Evolutionary conservation across 2,329 filamentous ascomycete genomes (phyloP).

Genomic region (Microcyclospora pomicola): DNA sequence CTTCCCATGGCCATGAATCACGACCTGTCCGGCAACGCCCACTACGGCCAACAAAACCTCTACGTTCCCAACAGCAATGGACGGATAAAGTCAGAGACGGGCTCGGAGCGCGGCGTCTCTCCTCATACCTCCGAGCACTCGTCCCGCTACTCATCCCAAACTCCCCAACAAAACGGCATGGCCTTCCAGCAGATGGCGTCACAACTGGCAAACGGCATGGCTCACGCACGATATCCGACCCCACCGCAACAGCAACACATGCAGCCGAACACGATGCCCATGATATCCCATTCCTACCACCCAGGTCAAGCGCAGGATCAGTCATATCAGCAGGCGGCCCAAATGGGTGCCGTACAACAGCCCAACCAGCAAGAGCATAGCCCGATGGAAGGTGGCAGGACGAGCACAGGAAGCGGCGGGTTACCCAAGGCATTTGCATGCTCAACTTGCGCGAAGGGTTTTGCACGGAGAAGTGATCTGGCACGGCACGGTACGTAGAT

Average conservation of each 20-base stretch:
- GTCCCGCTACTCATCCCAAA: conserved; percentile 43
- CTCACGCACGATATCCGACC: conserved; percentile 33
- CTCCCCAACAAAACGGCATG: conserved; percentile 37
- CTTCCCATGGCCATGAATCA: conserved; percentile 19
- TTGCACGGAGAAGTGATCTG: conserved; percentile 85
- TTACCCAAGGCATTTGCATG: conserved; percentile 72
- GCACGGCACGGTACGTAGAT: conserved; percentile 69
- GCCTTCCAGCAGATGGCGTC: conserved; percentile 34
- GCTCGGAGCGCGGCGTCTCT: conserved; percentile 44
- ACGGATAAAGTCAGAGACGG: conserved; percentile 40
- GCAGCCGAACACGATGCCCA: conserved; percentile 33
- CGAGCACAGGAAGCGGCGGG: conserved; percentile 31
- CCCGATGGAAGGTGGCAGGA: conserved; percentile 21
- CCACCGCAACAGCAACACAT: conserved; percentile 27
- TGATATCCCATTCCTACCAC: conserved; percentile 43
- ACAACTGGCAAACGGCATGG: conserved; percentile 36
- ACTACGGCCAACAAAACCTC: conserved; percentile 28
- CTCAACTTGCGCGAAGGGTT: conserved; percentile 78
- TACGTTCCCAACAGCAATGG: conserved; percentile 35
- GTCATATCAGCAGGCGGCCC: conserved; percentile 27
- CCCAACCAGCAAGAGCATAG: conserved; percentile 24
- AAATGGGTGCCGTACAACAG: conserved; percentile 20
- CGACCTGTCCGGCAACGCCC: conserved; percentile 17
- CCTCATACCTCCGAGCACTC: conserved; percentile 42
- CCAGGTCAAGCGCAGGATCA: conserved; percentile 34